Evolutionary conservation across 1,139 yeast species (phyloP), one percentile per base, ranked within the genome.

Genomic region (Kodamaea derodonti): DNA sequence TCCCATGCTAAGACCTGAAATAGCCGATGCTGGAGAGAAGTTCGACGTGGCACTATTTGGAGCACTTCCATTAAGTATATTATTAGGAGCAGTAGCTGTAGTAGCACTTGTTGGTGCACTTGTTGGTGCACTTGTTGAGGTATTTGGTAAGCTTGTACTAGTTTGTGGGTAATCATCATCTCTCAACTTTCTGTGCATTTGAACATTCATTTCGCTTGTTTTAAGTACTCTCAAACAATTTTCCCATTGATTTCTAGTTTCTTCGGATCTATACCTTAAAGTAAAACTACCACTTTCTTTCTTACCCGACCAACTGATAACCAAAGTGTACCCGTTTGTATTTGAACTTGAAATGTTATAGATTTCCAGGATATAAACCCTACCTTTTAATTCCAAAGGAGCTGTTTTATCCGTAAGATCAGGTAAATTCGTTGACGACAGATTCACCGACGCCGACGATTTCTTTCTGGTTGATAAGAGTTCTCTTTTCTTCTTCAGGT

Each of bases 261-360:
- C 94, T 47, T 83, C 92, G 26, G 80, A 78, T 47, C 78, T 73
- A 56, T 81, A 84, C 40, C 80, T 70, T 49, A 84, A 68, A 17
- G 83, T 71, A 47, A 84, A 84, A 15, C 84, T 78, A 2, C 92
- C 92, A 34, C 81, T 78, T 46, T 84, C 94, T 51, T 79, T 81
- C 40, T 78, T 71, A 2, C 92, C 88, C 18, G 80, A 77, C 92
- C 92, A 84, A n/a, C 85, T 74, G 9, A 84, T 74, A 30, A 81
- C 75, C 47, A 83, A 62, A 7, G 78, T 73, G 50, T 80, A 77
- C 2, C 79, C 80, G 18, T 54, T 45, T 32, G 43, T 51, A 39
- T 60, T 60, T 4, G 67, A 58, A 7, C 68, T 52, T 2, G 65
- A 64, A 26, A 80, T 74, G 54, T 74, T 78, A 51, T 77, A 76